Base-by-base conservation (phyloP, 441 rosid species). In the Daphne laureola region DNA sequence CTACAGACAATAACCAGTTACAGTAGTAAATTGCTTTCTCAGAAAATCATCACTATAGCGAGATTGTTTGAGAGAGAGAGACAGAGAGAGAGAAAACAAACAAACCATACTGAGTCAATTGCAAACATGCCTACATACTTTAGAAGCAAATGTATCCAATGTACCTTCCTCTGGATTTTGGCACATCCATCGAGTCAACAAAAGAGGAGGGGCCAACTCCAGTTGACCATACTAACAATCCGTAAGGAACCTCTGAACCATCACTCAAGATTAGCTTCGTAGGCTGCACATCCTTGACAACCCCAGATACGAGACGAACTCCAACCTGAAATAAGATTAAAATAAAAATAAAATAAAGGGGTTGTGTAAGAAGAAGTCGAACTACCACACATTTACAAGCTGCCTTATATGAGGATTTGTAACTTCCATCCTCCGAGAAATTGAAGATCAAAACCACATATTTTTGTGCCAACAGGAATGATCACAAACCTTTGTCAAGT, bases 161-260 rank as follows among this genome's bases (percentile, higher is more conserved):
- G 72, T 63, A 81, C 96, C 97, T 87, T 61, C 94, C 94, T 69
- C 96, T 91, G 62, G 87, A 81, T 69, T 90, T 87, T 4, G 96
- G 87, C 67, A 90, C 70, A 43, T 76, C 81, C 43, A 84, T 64
- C 61, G 90, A 75, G 46, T 70, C 79, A n/a, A 87, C 83, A 41
- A 90, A 70, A 58, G 76, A 41, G 26, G 96, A 82, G 53, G 94
- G 96, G 60, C 96, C 97, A 45, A 90, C 97, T 54, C 97, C 96
- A 5, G 97, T 87, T 49, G 96, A 87, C 97, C 97, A 90, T 7
- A 84, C 94, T 67, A 90, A 66, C 56, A 90, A 65, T 21, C 97
- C 96, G 53, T 87, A 87, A 2, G 95, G 97, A 54, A 90, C 94
- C 77, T 78, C 94, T 3, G 89, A 66, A 57, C 87, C 94, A 68